These are phyloP conservation scores for Ramalina intermedia DNA, from an alignment of 495 filamentous ascomycete genomes.

Conservation along the genomic window DNA sequence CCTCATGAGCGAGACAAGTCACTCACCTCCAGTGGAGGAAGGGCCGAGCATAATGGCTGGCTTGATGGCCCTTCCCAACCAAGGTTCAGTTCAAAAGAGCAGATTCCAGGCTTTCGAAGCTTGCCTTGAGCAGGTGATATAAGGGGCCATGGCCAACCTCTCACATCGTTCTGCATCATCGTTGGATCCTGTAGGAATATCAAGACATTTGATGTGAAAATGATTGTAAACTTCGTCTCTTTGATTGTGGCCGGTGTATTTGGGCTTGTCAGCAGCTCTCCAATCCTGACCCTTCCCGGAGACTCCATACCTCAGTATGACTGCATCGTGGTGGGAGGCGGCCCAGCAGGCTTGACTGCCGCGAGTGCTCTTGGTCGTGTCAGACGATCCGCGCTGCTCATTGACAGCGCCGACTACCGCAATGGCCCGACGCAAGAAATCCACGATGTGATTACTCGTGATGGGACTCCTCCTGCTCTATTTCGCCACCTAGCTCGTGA, in stretches of 20 bases:
- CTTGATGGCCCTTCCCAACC: too few relatives aligned
- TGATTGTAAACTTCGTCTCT: not conserved
- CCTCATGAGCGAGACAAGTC: too few relatives aligned
- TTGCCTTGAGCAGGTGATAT: too few relatives aligned
- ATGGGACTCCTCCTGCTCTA: constrained; percentile 35
- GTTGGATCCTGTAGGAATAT: too few relatives aligned
- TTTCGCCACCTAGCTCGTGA: constrained; percentile 38
- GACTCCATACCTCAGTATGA: constrained; percentile 19
- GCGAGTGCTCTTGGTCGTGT: constrained; percentile 42
- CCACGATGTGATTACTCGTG: constrained; percentile 44
- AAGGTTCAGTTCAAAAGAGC: too few relatives aligned
- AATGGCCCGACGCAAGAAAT: not conserved
- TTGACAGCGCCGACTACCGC: constrained; percentile 41
- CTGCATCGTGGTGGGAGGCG: constrained; percentile 25
- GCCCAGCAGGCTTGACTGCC: constrained; percentile 28
- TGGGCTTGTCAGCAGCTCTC: not conserved
- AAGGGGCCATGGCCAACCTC: too few relatives aligned
- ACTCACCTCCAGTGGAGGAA: too few relatives aligned
- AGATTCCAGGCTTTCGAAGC: too few relatives aligned
- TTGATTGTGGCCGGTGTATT: not conserved
- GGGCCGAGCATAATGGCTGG: too few relatives aligned
- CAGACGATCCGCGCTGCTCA: constrained; percentile 33
- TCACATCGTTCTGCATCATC: not conserved
- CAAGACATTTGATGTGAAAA: not conserved
- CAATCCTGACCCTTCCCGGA: not conserved